Conservation (phyloP, 805 yeast species). For the Ogataea degrootiae region DNA sequence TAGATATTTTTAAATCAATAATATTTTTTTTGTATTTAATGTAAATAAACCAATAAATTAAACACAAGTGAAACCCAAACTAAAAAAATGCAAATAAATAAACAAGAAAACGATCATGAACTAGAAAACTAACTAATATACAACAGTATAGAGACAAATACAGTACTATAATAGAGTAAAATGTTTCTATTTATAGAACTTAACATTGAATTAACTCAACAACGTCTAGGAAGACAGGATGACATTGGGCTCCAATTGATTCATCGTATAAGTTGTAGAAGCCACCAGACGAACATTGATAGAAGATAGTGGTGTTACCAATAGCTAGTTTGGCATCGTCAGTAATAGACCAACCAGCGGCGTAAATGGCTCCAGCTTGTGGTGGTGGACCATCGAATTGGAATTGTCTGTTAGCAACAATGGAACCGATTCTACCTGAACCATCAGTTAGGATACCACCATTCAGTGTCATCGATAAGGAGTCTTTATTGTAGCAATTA, state of each 20-base stretch:
- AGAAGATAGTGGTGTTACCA: conserved; percentile 45
- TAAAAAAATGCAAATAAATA: conserved; percentile 8
- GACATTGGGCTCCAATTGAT: conserved; percentile 41
- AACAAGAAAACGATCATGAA: conserved; percentile 15
- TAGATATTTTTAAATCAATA: neutral
- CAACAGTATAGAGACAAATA: conserved; percentile 1
- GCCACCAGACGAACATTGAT: conserved; percentile 52
- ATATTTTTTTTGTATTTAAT: neutral
- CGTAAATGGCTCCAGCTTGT: conserved; percentile 52
- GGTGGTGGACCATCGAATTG: conserved; percentile 66
- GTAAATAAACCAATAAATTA: neutral
- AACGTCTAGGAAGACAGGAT: conserved; percentile 39
- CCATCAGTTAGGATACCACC: conserved; percentile 39
- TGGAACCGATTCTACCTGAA: conserved; percentile 51
- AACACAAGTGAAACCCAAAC: conserved; percentile 7
- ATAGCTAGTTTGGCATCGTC: conserved; percentile 44
- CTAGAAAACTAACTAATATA: conserved; percentile 9
- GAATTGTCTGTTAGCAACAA: conserved; percentile 61
- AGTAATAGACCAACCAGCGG: conserved; percentile 49
- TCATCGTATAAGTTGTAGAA: conserved; percentile 57
- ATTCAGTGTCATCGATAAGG: conserved; percentile 41
- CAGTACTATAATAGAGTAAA: neutral
- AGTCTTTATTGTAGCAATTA: conserved; percentile 33
- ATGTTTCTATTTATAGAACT: conserved; percentile 3
- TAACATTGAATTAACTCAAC: conserved; percentile 39